Evolutionary conservation across 139 green algal genomes (phyloP).

Genomic region (Eudorina sp.): DNA sequence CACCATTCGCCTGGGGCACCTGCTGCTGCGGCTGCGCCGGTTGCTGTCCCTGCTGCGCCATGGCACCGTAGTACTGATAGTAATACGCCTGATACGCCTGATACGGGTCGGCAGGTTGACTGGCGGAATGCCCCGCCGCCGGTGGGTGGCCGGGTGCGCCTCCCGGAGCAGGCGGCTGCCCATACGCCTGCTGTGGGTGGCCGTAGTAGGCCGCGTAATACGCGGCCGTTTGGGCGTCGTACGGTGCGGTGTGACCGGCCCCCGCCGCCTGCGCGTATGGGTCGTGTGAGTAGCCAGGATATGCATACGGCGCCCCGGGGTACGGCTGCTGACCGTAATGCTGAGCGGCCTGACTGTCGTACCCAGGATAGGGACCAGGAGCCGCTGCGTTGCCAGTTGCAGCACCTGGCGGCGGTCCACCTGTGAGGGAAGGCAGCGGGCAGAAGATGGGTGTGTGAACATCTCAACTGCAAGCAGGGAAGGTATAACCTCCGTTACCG

Average conservation of each 20-base stretch:
- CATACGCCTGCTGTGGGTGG: neutral
- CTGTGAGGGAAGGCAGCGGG: too few relatives aligned
- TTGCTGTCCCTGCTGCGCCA: neutral
- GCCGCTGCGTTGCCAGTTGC: neutral
- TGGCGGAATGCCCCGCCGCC: neutral
- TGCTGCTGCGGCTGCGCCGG: neutral
- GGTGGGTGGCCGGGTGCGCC: neutral
- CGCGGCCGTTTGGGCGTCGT: neutral
- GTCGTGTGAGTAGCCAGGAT: neutral
- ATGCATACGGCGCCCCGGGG: neutral
- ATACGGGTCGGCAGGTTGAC: neutral
- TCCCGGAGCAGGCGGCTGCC: neutral
- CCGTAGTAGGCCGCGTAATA: conserved; percentile 27
- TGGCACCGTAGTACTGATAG: neutral
- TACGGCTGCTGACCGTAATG: neutral
- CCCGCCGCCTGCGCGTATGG: neutral
- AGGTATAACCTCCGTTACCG: too few relatives aligned
- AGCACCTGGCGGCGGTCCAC: too few relatives aligned
- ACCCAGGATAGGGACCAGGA: neutral
- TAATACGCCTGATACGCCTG: neutral
- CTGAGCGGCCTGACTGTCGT: neutral
- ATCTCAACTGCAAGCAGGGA: too few relatives aligned
- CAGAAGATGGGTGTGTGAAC: too few relatives aligned
- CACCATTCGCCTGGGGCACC: neutral
- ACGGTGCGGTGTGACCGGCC: too few relatives aligned